A percentile compares a stretch with the other conserved stretches of the same genome.
phyloP scores from a whole-genome alignment of 2,329 filamentous ascomycete species.

The Pestalotiopsis sp. region DNA sequence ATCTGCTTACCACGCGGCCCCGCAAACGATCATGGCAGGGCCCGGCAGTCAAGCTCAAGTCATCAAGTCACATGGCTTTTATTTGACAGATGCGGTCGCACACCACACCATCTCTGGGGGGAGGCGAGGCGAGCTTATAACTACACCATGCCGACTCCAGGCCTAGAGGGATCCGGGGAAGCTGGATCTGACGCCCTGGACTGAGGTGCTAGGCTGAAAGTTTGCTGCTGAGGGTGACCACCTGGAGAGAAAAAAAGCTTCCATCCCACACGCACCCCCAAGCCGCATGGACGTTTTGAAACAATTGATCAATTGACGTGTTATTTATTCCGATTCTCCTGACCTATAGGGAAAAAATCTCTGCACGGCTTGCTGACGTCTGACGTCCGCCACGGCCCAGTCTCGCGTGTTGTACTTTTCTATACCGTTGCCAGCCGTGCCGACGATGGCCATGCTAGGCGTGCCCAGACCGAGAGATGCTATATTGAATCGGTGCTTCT shows the following conservation, averaged over 20 bases:
- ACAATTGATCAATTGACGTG: background rate
- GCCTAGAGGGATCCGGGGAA: background rate
- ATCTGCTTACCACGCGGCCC: background rate
- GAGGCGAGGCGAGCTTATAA: background rate
- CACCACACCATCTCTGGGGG: background rate
- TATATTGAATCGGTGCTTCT: too few species aligned
- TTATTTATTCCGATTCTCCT: background rate
- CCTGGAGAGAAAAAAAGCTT: too few species aligned
- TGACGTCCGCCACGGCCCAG: background rate
- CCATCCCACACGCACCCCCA: too few species aligned
- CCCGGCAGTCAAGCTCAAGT: background rate
- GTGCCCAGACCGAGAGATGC: background rate
- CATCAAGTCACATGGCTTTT: background rate
- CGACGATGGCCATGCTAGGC: background rate
- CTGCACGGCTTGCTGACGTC: background rate
- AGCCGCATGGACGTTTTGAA: background rate
- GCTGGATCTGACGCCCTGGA: background rate
- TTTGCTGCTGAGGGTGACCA: background rate
- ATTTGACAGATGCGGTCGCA: background rate
- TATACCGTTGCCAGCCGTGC: background rate
- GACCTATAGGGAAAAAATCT: background rate
- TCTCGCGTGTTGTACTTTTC: background rate
- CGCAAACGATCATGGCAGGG: background rate
- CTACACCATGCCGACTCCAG: background rate
- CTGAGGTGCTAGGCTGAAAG: background rate